Percentiles rank a stretch among this genome's conserved stretches.
These are phyloP conservation scores for Trichosporon coremiiforme DNA, from an alignment of 1,284 basidiomycete genomes.

Conservation along the genomic window DNA sequence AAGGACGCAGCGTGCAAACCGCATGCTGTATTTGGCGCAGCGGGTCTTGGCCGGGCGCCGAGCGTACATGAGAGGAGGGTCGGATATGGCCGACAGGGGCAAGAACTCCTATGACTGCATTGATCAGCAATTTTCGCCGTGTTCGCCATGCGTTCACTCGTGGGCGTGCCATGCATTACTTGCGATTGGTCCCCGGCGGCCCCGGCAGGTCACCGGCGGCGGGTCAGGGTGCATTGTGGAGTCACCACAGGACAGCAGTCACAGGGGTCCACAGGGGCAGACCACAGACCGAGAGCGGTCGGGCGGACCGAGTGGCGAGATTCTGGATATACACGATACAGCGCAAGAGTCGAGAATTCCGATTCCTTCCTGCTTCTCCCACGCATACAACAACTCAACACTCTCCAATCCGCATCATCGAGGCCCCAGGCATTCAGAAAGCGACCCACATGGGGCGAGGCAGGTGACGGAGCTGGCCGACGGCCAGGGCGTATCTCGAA, in stretches of 20 bases:
- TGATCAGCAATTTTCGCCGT: conserved; percentile 19
- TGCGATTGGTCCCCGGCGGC: conserved; percentile 9
- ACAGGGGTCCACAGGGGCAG: conserved; percentile 5
- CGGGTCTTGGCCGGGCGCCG: neutral
- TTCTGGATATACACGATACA: neutral
- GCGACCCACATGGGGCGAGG: neutral
- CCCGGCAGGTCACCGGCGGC: neutral
- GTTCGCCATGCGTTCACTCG: neutral
- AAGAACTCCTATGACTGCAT: neutral
- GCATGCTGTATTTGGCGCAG: neutral
- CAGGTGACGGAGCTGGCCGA: conserved; percentile 1
- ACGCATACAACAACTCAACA: neutral
- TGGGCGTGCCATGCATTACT: neutral
- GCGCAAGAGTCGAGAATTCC: neutral
- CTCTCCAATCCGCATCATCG: neutral
- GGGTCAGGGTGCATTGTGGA: neutral
- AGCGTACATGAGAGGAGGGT: conserved; percentile 5
- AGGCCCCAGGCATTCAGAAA: neutral
- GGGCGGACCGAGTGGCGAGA: neutral
- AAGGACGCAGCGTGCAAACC: neutral
- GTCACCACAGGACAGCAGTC: conserved; percentile 11
- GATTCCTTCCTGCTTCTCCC: neutral
- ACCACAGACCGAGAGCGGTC: neutral
- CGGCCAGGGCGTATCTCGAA: neutral
- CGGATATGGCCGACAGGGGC: conserved; percentile 18